Evolutionary conservation across 2,329 filamentous ascomycete species (phyloP).

Genomic region (Fusarium sp.): DNA sequence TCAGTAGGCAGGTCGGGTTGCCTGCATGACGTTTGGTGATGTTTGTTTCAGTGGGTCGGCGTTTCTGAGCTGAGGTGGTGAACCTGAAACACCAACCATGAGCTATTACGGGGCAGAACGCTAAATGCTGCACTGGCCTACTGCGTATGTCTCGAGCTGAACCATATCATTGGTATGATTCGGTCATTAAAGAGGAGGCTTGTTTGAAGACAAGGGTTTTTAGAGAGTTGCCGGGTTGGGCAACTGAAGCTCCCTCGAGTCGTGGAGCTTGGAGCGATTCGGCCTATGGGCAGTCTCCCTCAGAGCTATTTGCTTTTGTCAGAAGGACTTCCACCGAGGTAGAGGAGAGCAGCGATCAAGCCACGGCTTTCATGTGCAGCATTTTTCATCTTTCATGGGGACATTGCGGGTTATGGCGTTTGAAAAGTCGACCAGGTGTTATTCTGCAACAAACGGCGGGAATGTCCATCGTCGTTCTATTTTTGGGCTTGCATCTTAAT

Average conservation of each 20-base stretch:
- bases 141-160: conserved; percentile 29
- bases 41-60: conserved; percentile 40
- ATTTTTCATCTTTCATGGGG: conserved; percentile 37
- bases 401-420: conserved; percentile 39
- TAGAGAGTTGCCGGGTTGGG: conserved; percentile 15
- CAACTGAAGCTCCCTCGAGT: conserved; percentile 7
- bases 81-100: conserved; percentile 41
- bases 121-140: conserved; percentile 23
- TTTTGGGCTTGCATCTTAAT: conserved; percentile 37
- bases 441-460: conserved; percentile 36
- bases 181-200: conserved; percentile 26
- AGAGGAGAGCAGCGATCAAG: conserved; percentile 13
- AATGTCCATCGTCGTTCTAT: conserved; percentile 20
- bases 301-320: conserved; percentile 17
- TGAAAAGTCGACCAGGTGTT: conserved; percentile 40
- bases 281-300: conserved; percentile 1
- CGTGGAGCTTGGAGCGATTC: conserved; percentile 1
- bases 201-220: conserved; percentile 36
- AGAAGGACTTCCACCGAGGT: not conserved
- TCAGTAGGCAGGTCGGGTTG: conserved; percentile 5
- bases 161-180: conserved; percentile 24
- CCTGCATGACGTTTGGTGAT: conserved; percentile 41
- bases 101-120: conserved; percentile 39
- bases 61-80: conserved; percentile 35
- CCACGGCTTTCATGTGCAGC: conserved; percentile 28